phyloP scores from a whole-genome alignment of 2,329 filamentous ascomycete genomes.

The Chrysoporthe deuterocubensis region DNA sequence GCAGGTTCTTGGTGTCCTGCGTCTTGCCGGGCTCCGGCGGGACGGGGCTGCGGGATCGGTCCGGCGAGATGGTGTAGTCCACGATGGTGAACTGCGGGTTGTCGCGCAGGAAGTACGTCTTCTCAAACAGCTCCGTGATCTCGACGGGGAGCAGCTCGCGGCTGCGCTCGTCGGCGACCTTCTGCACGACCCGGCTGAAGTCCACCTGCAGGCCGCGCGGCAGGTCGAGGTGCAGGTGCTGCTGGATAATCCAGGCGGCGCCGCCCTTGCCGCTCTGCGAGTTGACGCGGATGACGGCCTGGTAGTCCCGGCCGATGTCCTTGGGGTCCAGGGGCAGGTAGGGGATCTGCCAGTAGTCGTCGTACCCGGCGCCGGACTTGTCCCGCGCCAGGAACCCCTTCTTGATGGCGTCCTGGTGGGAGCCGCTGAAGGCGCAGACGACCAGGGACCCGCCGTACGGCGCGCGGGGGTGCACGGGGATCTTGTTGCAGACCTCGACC shows the following conservation, averaged over 20 bases:
- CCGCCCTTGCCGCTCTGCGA: constrained; percentile 95
- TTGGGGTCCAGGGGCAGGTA: constrained; percentile 92
- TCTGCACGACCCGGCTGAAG: constrained; percentile 87
- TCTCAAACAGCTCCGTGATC: constrained; percentile 86
- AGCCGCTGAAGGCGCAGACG: constrained; percentile 89
- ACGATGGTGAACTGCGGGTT: constrained; percentile 86
- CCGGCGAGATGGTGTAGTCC: constrained; percentile 88
- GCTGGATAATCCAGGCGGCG: constrained; percentile 90
- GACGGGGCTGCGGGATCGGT: constrained; percentile 76
- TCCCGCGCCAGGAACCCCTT: constrained; percentile 82
- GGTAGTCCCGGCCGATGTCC: constrained; percentile 96
- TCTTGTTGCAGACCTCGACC: constrained; percentile 93
- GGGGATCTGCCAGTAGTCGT: constrained; percentile 81
- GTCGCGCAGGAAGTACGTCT: constrained; percentile 80
- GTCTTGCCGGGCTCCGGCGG: constrained; percentile 71
- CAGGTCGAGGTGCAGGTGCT: constrained; percentile 86
- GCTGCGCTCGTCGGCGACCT: constrained; percentile 75
- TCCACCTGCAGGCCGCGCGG: constrained; percentile 90
- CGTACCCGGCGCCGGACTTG: constrained; percentile 57
- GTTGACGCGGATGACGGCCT: constrained; percentile 97
- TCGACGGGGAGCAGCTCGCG: constrained; percentile 84
- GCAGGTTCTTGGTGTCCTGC: constrained; percentile 76
- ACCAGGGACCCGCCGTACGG: constrained; percentile 92
- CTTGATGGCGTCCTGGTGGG: constrained; percentile 95
- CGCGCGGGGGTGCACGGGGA: constrained; percentile 85